These are phyloP conservation scores for Trichophyton equinum DNA, from an alignment of 2,329 filamentous ascomycete species.

Conservation along the genomic window DNA sequence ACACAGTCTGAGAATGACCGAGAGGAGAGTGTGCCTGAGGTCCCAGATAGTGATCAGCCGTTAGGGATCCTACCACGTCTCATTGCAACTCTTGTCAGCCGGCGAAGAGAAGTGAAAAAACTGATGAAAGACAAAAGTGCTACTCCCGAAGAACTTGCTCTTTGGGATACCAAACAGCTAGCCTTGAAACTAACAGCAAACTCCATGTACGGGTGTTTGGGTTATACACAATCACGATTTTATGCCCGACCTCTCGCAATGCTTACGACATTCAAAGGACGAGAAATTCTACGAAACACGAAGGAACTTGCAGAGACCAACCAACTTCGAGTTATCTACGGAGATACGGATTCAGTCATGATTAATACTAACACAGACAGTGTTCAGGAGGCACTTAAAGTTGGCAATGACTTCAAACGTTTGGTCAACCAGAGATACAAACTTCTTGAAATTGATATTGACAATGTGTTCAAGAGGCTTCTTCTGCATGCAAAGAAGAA, in stretches of 20 bases:
- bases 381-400: conserved; percentile 75
- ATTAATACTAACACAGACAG: conserved; percentile 98
- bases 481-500: conserved; percentile 97
- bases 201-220: conserved; percentile 98
- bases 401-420: conserved; percentile 89
- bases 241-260: conserved; percentile 91
- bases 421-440: conserved; percentile 89
- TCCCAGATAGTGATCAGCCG: conserved; percentile 57
- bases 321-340: conserved; percentile 89
- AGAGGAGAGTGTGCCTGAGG: conserved; percentile 78
- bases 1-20: conserved; percentile 48
- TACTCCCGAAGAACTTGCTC: conserved; percentile 71
- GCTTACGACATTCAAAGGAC: conserved; percentile 91
- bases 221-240: conserved; percentile 93
- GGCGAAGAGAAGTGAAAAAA: conserved; percentile 83
- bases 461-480: conserved; percentile 89
- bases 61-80: conserved; percentile 80
- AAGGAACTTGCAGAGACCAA: conserved; percentile 90
- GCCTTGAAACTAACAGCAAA: conserved; percentile 96
- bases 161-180: conserved; percentile 97
- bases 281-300: conserved; percentile 90
- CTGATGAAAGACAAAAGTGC: conserved; percentile 92
- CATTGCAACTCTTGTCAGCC: conserved; percentile 80
- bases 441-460: conserved; percentile 92
- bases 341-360: conserved; percentile 99